Evolutionary conservation across 1,139 yeast species (phyloP), one percentile per base, ranked within the genome.

Genomic region (Lodderomyces pseudojiufengensis): DNA sequence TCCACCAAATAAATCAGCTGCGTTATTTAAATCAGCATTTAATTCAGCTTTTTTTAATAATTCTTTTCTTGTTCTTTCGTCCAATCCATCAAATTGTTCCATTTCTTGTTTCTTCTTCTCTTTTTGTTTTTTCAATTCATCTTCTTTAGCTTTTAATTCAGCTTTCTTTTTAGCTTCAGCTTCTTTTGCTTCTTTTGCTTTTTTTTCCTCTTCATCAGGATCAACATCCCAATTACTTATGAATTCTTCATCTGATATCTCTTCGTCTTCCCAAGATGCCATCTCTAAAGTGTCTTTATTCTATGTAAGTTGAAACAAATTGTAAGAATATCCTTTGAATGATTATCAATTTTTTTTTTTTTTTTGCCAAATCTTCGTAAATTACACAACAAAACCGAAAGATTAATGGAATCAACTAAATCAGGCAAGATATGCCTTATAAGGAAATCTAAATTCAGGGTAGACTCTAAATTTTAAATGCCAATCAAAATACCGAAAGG

Each of bases 1-100:
- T 8, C 85, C 85, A 24, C 92, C 95, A 55, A 92, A 87, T 51
- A 92, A 70, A 51, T 87, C 95, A 20, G 95, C 92, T 16, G 97
- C 97, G 56, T 86, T 84, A 62, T 84, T 85, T 61, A 92, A 70
- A 65, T 92, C 98, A 24, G 95, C 78, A 33, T 78, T 81, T 41
- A 86, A 55, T 63, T 92, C 95, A 12, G 92, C 95, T 55, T 82
- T 70, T 54, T 73, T 83, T 59, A 84, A 70, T 59, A 88, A 62
- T 54, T 84, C 92, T 51, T 70, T 77, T 57, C 87, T 75, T 10
- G 85, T 79, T 44, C 67, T 70, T 44, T 76, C 84, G 54, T 81
- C 90, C 29, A 80, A 69, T 11, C 63, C 62, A 47, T 83, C 92
- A 39, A 80, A 72, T 34, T 80, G 83, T 49, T 75, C 53, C 39